Evolutionary conservation across 2,329 filamentous ascomycete species (phyloP).

Genomic region (Nannizzia gypsea): DNA sequence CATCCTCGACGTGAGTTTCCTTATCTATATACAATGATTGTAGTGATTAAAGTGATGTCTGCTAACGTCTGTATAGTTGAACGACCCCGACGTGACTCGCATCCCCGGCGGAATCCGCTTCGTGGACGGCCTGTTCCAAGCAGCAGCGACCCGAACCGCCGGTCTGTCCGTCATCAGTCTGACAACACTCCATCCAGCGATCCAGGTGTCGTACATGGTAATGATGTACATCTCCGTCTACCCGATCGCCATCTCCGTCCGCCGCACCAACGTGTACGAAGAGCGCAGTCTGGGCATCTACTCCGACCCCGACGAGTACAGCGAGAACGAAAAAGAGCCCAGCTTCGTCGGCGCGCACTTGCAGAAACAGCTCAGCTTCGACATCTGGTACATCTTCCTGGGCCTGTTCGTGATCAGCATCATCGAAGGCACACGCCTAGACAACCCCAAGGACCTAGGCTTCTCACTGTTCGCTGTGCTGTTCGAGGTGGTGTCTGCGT

Average conservation of each 20-base stretch:
- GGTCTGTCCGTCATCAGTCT: slow-evolving; percentile 77
- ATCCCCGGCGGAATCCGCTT: slow-evolving; percentile 65
- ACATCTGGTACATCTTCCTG: slow-evolving; percentile 92
- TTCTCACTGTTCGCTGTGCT: slow-evolving; percentile 60
- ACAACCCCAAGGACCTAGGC: slow-evolving; percentile 44
- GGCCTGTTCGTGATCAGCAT: slow-evolving; percentile 90
- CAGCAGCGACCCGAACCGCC: slow-evolving; percentile 76
- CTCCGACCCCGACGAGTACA: slow-evolving; percentile 60
- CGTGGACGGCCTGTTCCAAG: slow-evolving; percentile 81
- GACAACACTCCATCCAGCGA: slow-evolving; percentile 67
- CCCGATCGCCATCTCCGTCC: slow-evolving; percentile 89
- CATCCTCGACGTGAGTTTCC: slow-evolving; percentile 63
- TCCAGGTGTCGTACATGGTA: slow-evolving; percentile 86
- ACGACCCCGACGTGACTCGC: slow-evolving; percentile 54
- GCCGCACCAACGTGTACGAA: slow-evolving; percentile 91
- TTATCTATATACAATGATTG: slow-evolving; percentile 10
- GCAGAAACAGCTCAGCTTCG: slow-evolving; percentile 86
- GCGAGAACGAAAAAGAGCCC: slow-evolving; percentile 47
- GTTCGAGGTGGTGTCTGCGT: slow-evolving; percentile 81
- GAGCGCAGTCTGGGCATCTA: slow-evolving; percentile 56
- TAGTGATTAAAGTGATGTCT: slow-evolving; percentile 11
- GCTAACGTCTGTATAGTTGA: slow-evolving; percentile 44
- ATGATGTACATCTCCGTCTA: slow-evolving; percentile 99
- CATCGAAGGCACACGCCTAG: slow-evolving; percentile 62
- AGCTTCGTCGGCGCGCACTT: slow-evolving; percentile 88